A percentile compares a stretch with the other conserved stretches of the same genome.
Conservation (phyloP, 768 basidiomycete species). For the Strobilomyces dryophilus region DNA sequence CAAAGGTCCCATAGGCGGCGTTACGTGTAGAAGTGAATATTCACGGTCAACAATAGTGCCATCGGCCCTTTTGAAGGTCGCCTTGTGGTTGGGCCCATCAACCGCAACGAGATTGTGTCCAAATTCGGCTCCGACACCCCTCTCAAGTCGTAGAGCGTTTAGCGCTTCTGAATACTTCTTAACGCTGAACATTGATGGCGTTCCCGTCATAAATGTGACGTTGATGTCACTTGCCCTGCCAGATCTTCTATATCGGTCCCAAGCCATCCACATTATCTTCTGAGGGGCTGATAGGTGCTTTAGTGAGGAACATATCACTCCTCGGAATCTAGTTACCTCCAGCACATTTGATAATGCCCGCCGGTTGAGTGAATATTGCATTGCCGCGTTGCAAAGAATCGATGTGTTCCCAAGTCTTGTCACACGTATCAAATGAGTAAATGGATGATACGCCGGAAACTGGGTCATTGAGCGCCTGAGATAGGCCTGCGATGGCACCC, state of each 20-base stretch:
- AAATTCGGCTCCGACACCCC: slow-evolving; percentile 80
- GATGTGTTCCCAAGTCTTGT: slow-evolving; percentile 85
- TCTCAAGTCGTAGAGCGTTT: slow-evolving; percentile 67
- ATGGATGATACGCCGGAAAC: slow-evolving; percentile 84
- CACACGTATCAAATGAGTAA: slow-evolving; percentile 86
- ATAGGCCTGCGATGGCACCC: slow-evolving; percentile 67
- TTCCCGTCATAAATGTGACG: slow-evolving; percentile 82
- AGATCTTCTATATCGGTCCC: slow-evolving; percentile 72
- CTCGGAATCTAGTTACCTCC: slow-evolving; percentile 49
- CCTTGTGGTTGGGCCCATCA: slow-evolving; percentile 64
- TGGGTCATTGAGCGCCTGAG: slow-evolving; percentile 72
- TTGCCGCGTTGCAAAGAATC: slow-evolving; percentile 70
- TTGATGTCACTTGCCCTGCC: slow-evolving; percentile 53
- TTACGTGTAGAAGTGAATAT: slow-evolving; percentile 81
- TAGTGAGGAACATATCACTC: background rate
- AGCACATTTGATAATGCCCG: slow-evolving; percentile 90
- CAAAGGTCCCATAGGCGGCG: slow-evolving; percentile 90
- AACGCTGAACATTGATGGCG: slow-evolving; percentile 95
- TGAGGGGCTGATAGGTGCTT: slow-evolving; percentile 57
- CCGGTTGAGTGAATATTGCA: slow-evolving; percentile 94
- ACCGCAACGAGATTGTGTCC: slow-evolving; percentile 78
- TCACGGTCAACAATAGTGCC: slow-evolving; percentile 65
- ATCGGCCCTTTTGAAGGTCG: slow-evolving; percentile 81
- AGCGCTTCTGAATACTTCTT: slow-evolving; percentile 94
- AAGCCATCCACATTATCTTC: slow-evolving; percentile 97